Percentiles rank a stretch among this genome's conserved stretches.
phyloP scores from a whole-genome alignment of 345 rosid genomes.

The Populus ilicifolia region DNA sequence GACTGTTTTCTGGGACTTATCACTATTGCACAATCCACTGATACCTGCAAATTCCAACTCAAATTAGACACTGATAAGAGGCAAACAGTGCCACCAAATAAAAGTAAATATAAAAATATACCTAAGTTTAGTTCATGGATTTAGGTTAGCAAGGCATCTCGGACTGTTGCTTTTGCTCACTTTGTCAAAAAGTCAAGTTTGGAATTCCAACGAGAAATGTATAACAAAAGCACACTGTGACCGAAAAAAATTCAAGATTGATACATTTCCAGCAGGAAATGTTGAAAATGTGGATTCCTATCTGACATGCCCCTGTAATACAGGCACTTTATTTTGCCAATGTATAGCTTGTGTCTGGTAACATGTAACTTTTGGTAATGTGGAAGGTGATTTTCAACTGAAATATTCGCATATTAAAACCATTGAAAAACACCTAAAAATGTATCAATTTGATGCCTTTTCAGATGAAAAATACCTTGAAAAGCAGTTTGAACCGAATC shows the following conservation, averaged over 20 bases:
- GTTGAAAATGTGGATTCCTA: neutral
- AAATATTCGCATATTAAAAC: too few species aligned
- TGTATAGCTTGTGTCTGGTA: too few species aligned
- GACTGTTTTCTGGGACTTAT: conserved; percentile 94
- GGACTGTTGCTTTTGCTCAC: neutral
- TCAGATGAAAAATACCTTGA: too few species aligned
- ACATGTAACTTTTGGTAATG: too few species aligned
- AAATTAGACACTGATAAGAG: neutral
- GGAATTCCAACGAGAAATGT: neutral
- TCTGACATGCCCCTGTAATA: neutral
- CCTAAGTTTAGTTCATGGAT: too few species aligned
- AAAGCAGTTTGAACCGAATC: too few species aligned
- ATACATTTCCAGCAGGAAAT: neutral
- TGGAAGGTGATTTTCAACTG: too few species aligned
- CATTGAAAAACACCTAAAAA: too few species aligned
- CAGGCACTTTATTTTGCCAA: neutral
- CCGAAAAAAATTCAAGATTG: neutral
- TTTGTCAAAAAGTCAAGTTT: conserved; percentile 4
- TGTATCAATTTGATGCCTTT: too few species aligned
- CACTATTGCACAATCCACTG: conserved; percentile 81
- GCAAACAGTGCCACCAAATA: neutral
- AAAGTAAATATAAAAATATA: neutral
- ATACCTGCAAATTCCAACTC: conserved; percentile 50
- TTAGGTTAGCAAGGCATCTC: too few species aligned
- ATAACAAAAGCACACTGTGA: neutral